A percentile compares a stretch with the other conserved stretches of the same genome.
These are phyloP conservation scores for Ustilago xerochloae DNA, from an alignment of 1,284 basidiomycete genomes.

Conservation along the genomic window DNA sequence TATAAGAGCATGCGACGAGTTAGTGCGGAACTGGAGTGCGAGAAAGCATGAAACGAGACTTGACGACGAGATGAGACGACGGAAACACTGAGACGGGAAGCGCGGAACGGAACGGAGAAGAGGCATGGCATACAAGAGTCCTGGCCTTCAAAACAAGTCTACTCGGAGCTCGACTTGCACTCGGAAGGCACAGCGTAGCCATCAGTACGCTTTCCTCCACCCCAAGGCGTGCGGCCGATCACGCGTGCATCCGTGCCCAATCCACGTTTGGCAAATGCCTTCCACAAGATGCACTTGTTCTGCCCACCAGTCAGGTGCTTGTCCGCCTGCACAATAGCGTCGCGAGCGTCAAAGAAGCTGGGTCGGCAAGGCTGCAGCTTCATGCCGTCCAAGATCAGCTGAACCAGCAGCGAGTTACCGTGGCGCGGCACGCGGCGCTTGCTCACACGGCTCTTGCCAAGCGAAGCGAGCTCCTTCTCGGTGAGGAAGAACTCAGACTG, in stretches of 20 bases:
- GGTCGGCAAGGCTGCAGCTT: conserved; percentile 93
- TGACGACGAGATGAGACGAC: neutral
- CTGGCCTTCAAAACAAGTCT: too few species aligned
- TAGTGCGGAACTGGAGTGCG: neutral
- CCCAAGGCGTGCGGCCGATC: conserved; percentile 86
- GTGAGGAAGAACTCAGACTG: conserved; percentile 47
- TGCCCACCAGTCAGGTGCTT: conserved; percentile 87
- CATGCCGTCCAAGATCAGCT: conserved; percentile 90
- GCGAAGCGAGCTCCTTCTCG: conserved; percentile 51
- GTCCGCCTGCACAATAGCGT: conserved; percentile 94
- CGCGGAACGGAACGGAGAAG: neutral
- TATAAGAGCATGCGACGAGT: neutral
- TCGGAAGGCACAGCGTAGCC: conserved; percentile 70
- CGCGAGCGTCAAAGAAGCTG: conserved; percentile 86
- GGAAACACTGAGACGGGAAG: neutral
- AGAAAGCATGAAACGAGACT: neutral
- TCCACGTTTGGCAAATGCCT: conserved; percentile 83
- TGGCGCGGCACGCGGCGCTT: conserved; percentile 83
- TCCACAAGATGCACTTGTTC: conserved; percentile 90
- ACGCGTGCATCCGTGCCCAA: conserved; percentile 69
- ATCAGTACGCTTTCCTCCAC: conserved; percentile 78
- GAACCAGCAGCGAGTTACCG: conserved; percentile 86
- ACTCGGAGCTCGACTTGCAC: conserved; percentile 60
- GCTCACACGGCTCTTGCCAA: conserved; percentile 71
- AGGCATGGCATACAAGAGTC: neutral